phyloP scores from a whole-genome alignment of 768 basidiomycete species.

The Cystofilobasidium macerans region DNA sequence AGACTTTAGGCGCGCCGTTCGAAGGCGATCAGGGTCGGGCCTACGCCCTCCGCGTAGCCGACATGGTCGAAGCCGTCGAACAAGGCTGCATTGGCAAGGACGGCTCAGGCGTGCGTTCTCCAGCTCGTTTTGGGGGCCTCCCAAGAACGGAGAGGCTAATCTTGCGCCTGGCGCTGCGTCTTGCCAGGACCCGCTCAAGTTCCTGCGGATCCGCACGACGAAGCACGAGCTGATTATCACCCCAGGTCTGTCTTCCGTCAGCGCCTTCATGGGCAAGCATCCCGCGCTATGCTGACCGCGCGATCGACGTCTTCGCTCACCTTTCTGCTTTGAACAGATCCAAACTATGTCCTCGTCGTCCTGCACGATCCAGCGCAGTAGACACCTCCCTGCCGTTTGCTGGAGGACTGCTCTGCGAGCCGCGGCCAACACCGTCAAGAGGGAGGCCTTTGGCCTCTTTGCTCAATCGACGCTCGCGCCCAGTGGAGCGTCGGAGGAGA shows the following conservation, averaged over 20 bases:
- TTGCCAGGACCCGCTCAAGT: constrained; percentile 66
- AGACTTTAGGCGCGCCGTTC: constrained; percentile 45
- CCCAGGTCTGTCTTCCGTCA: constrained; percentile 57
- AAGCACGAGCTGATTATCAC: constrained; percentile 91
- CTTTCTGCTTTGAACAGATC: constrained; percentile 44
- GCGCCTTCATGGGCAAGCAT: no score
- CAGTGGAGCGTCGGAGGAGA: no score
- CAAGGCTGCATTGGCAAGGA: constrained; percentile 67
- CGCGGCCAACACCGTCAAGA: no score
- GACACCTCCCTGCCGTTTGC: not conserved
- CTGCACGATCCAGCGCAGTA: constrained; percentile 35
- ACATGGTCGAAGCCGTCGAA: constrained; percentile 69
- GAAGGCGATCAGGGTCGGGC: constrained; percentile 35
- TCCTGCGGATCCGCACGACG: constrained; percentile 82
- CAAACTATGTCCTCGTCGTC: constrained; percentile 61
- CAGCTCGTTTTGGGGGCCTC: not conserved
- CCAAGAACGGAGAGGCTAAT: not conserved
- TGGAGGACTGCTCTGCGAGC: no score
- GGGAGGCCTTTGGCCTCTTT: no score
- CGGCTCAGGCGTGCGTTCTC: constrained; percentile 43
- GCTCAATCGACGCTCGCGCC: no score
- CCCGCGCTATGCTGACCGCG: constrained; percentile 10
- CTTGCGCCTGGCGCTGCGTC: no score
- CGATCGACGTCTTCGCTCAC: not conserved
- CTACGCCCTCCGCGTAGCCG: constrained; percentile 34